phyloP scores from a whole-genome alignment of 495 filamentous ascomycete genomes.

The Podospora fimiseda region DNA sequence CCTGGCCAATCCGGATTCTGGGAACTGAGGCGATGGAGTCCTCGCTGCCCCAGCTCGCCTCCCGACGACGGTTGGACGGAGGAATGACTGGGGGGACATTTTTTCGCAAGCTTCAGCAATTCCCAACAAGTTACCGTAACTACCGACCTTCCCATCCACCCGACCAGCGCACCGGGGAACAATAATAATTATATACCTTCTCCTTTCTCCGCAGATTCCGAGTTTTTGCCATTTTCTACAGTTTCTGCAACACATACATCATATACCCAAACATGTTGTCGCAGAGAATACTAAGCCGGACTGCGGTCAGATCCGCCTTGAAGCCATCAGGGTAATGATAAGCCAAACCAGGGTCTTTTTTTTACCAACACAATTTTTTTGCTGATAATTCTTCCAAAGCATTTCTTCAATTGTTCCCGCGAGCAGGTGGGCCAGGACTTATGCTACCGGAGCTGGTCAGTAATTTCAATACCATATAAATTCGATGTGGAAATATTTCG shows the following conservation, averaged over 20 bases:
- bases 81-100: conserved; percentile 12
- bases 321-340: conserved; percentile 41
- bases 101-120: conserved; percentile 12
- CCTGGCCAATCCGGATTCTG: conserved; percentile 12
- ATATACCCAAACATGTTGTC: conserved; percentile 55
- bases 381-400: conserved; percentile 34
- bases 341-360: conserved; percentile 15
- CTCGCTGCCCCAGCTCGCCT: background rate
- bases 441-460: conserved; percentile 76
- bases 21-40: background rate
- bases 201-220: conserved; percentile 18
- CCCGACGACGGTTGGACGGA: conserved; percentile 15
- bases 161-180: conserved; percentile 9
- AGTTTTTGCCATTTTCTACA: conserved; percentile 12
- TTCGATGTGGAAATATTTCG: background rate
- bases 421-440: conserved; percentile 60
- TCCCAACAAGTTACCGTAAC: conserved; percentile 19
- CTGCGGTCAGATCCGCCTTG: conserved; percentile 60
- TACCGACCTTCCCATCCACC: background rate
- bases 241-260: background rate
- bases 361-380: conserved; percentile 18
- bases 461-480: conserved; percentile 2
- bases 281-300: conserved; percentile 59
- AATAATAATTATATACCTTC: too few species aligned
- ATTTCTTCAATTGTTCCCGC: conserved; percentile 53